Evolutionary conservation across 2,329 filamentous ascomycete species (phyloP).

Genomic region (Penicillium palitans): DNA sequence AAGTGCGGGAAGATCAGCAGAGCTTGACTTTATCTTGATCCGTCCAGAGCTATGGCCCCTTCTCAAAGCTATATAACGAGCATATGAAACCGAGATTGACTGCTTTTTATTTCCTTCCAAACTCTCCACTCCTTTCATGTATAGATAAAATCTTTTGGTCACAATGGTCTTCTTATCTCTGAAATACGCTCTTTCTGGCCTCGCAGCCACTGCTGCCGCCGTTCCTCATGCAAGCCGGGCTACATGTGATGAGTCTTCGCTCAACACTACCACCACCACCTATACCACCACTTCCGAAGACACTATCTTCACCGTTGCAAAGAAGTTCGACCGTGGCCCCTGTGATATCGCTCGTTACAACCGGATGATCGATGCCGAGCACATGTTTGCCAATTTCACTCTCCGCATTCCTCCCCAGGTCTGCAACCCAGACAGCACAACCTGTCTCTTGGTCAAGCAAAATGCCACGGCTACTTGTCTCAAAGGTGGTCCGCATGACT

Average conservation of each 20-base stretch:
- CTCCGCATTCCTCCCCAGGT: constrained; percentile 7
- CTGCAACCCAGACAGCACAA: constrained; percentile 6
- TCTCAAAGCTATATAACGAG: neutral
- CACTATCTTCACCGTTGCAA: constrained; percentile 11
- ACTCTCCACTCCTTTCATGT: neutral
- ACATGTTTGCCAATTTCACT: neutral
- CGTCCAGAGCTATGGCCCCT: neutral
- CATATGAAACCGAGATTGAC: neutral
- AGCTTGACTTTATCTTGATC: neutral
- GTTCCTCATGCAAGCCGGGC: neutral
- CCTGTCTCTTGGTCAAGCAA: constrained; percentile 6
- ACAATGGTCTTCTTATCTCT: neutral
- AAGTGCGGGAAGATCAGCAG: neutral
- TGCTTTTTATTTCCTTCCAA: neutral
- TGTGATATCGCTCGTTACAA: constrained; percentile 10
- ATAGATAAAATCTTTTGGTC: neutral
- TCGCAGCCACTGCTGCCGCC: neutral
- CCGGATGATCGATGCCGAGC: constrained; percentile 9
- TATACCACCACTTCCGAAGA: constrained; percentile 10
- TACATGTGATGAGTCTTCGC: neutral
- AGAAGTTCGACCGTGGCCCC: constrained; percentile 3
- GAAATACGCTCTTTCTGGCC: neutral
- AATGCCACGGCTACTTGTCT: constrained; percentile 6
- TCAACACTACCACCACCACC: constrained; percentile 1
- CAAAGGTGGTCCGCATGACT: constrained; percentile 10